These are phyloP conservation scores for Nakataea oryzae DNA, from an alignment of 2,329 filamentous ascomycete genomes.

Conservation along the genomic window DNA sequence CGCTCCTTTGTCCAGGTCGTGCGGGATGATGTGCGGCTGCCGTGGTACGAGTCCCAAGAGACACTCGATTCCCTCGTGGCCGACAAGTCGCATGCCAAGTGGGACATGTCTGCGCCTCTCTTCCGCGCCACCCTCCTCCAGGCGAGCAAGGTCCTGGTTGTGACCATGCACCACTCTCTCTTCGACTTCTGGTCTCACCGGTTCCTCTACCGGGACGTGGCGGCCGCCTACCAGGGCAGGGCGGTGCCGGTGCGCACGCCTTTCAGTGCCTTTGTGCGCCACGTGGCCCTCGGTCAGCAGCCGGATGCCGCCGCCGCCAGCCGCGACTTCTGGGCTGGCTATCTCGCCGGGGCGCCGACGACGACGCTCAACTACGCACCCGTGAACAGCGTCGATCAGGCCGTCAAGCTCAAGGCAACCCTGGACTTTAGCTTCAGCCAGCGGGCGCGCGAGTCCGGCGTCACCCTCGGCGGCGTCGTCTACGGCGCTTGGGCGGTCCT, in stretches of 20 bases:
- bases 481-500: conserved; percentile 31
- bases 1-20: conserved; percentile 1
- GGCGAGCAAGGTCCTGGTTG: conserved; percentile 9
- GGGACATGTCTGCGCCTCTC: background rate
- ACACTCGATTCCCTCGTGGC: no score
- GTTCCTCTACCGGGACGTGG: conserved; percentile 16
- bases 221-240: background rate
- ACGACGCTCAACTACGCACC: conserved; percentile 1
- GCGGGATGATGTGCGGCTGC: background rate
- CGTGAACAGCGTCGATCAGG: background rate
- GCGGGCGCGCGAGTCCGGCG: background rate
- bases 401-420: background rate
- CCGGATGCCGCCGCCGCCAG: background rate
- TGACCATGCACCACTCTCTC: conserved; percentile 21
- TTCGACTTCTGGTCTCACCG: conserved; percentile 21
- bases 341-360: conserved; percentile 2
- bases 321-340: conserved; percentile 4
- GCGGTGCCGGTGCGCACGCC: background rate
- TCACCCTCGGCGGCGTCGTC: conserved; percentile 25
- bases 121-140: conserved; percentile 3
- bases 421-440: background rate
- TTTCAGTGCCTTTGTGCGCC: conserved; percentile 4
- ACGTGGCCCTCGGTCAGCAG: background rate
- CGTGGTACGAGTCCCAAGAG: background rate
- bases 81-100: no score